A percentile compares a stretch with the other conserved stretches of the same genome.
Conservation (phyloP, 2,329 filamentous ascomycete genomes). For the Tolypocladium ophioglossoides region DNA sequence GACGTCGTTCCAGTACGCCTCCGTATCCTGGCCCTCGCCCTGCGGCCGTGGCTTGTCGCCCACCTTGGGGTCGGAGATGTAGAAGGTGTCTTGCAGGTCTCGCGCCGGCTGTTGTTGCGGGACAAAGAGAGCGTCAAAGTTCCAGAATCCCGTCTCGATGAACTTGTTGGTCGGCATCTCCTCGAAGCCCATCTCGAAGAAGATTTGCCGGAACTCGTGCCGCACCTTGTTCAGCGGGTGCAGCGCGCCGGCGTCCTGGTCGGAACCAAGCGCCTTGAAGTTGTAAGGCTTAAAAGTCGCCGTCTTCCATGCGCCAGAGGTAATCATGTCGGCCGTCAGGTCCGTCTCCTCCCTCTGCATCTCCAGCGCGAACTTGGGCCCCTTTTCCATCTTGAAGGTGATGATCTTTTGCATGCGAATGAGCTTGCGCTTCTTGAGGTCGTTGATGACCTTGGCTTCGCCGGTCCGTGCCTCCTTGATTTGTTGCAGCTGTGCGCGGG, state of each 20-base stretch:
- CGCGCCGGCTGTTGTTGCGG: conserved; percentile 93
- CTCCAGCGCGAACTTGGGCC: conserved; percentile 77
- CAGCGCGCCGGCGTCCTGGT: conserved; percentile 50
- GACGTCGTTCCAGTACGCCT: conserved; percentile 81
- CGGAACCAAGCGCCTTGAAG: conserved; percentile 60
- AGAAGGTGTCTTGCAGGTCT: conserved; percentile 97
- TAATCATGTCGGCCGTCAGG: conserved; percentile 85
- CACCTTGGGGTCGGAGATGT: conserved; percentile 77
- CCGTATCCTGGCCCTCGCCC: conserved; percentile 54
- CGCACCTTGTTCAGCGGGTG: conserved; percentile 87
- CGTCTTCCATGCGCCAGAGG: conserved; percentile 82
- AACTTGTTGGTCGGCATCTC: conserved; percentile 95
- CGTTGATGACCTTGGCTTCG: conserved; percentile 66
- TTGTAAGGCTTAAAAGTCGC: conserved; percentile 76
- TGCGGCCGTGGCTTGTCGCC: conserved; percentile 58
- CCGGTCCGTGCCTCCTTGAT: conserved; percentile 62
- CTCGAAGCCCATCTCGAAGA: conserved; percentile 98
- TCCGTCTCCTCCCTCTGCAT: conserved; percentile 92
- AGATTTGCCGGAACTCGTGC: conserved; percentile 91
- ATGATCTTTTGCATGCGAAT: conserved; percentile 76
- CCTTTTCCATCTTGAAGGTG: conserved; percentile 75
- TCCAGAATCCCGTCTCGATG: conserved; percentile 96
- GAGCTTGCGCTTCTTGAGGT: conserved; percentile 88
- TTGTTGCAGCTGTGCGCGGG: conserved; percentile 61
- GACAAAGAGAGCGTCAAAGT: conserved; percentile 94